Base-by-base conservation (phyloP, 2,329 filamentous ascomycete genomes). In the Nemania abortiva region DNA sequence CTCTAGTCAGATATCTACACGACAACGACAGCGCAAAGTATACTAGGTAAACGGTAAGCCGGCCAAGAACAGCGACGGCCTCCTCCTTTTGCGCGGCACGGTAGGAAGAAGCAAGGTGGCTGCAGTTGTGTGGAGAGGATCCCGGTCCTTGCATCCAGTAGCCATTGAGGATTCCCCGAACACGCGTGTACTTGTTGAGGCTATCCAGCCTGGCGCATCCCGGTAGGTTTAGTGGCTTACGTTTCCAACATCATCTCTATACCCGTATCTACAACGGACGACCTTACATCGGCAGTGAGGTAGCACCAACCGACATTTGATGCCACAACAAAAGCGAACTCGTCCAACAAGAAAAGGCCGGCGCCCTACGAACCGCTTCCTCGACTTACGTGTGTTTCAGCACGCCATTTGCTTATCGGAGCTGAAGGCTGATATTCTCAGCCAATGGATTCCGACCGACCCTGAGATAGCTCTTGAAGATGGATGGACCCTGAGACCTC, bases 141-240 rank as follows among this genome's bases (percentile, higher is more conserved):
- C 39, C 58, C 37, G 27, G 34, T 53, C 18, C 20, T 45, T 29
- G 22, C 18, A 22, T 42, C 67, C 67, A 69, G 59, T 69, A 53
- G 59, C 58, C 37, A 45, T 55, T n/a, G 31, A 37, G 55, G 7
- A 49, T 59, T 52, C 5, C 6, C 49, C 29, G 52, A 52, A 39
- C 10, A 53, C 39, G 22, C 24, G 61, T 66, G 63, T 52, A 66
- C 53, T 27, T 55, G 47, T 59, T 69, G 63, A 66, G 67, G 63
- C 67, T 69, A 66, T 47, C 63, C 63, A 69, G 63, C 63, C 63
- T 62, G 59, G 54, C 59, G 31, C 24, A 61, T 54, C 24, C 59
- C 57, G 57, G 65, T 52, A 53, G 56, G 65, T 50, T 55, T 47
- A 59, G 55, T 67, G 42, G 64, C 60, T 55, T 31, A 34, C 31